Base-by-base conservation (phyloP, 2,329 filamentous ascomycete genomes). In the Botrytis hyacinthi region DNA sequence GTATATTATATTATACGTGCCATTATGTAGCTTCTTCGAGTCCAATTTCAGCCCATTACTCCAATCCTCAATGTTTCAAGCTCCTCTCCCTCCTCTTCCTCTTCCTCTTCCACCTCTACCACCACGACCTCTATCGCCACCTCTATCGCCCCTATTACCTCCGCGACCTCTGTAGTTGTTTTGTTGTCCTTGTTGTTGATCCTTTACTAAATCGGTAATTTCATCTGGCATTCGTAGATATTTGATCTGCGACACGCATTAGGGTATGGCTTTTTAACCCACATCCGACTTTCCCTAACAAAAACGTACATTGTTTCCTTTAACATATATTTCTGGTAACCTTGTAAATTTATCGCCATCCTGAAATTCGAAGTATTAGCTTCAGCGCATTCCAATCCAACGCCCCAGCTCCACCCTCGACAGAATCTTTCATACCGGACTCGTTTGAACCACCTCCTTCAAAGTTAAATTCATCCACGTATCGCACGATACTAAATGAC, bases 391-490 rank as follows among this genome's bases (percentile, higher is more conserved):
- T 29, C 22, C 44, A 44, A 16, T 14, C 35, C n/a, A 62, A 35
- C 22, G 3, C 26, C 51, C 42, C 40, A 7, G 40, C 3, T 54
- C 57, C n/a, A n/a, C 12, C 35, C 35, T 12, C 20, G 40, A 44
- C 14, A 26, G 7, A 35, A 66, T 42, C 35, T 67, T 40, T 78
- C 86, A 70, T 84, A 92, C 90, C 37, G 95, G 91, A 81, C 92
- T 97, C 29, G 96, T 98, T 84, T 98, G 95, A 51, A 98, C 93
- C 35, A 99, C 97, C 83, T 98, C 96, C 83, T 96, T 97, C 78
- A 99, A 85, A 3, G 95, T 98, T 79, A 99, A 86, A 85, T 99
- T 99, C 96, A 99, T 99, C 94, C 96, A 99, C 67, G 95, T 99
- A 83, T 99, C 96, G 90, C 95, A 99, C 83, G 92, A 94, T 83